A percentile compares a stretch with the other conserved stretches of the same genome.
phyloP scores from a whole-genome alignment of 2,329 filamentous ascomycete species.

The Aspergillus vadensis region DNA sequence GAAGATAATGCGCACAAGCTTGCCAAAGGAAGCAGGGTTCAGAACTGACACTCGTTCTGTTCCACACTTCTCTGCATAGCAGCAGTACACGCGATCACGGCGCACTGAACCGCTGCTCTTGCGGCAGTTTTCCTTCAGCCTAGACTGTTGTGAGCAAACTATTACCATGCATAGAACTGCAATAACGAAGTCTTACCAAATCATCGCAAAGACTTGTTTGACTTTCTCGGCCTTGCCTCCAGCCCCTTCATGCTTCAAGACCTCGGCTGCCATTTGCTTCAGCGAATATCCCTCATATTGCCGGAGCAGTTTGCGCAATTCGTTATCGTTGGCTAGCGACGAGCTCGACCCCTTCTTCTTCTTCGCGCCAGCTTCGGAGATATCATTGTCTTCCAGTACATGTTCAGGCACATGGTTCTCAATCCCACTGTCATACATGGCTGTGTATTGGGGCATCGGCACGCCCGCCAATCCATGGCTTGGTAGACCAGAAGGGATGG shows the following conservation, averaged over 20 bases:
- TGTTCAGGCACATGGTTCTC: slow-evolving; percentile 47
- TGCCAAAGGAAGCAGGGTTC: slow-evolving; percentile 96
- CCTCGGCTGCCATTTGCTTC: slow-evolving; percentile 51
- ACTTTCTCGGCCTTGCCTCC: slow-evolving; percentile 55
- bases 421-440: slow-evolving; percentile 45
- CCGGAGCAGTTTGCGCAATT: slow-evolving; percentile 49
- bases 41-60: slow-evolving; percentile 91
- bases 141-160: slow-evolving; percentile 25
- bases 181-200: slow-evolving; percentile 45
- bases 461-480: slow-evolving; percentile 36
- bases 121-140: slow-evolving; percentile 51
- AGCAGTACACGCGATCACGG: slow-evolving; percentile 88
- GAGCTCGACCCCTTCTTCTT: slow-evolving; percentile 52
- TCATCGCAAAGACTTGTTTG: slow-evolving; percentile 56
- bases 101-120: slow-evolving; percentile 70
- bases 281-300: slow-evolving; percentile 50
- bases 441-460: slow-evolving; percentile 40
- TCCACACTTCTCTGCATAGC: slow-evolving; percentile 89
- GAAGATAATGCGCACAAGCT: slow-evolving; percentile 93
- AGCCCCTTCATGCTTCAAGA: slow-evolving; percentile 52
- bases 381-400: slow-evolving; percentile 44
- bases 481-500: slow-evolving; percentile 38
- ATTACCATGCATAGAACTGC: not conserved
- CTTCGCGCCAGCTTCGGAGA: slow-evolving; percentile 45
- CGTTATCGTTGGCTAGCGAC: slow-evolving; percentile 52